Percentiles rank a stretch among this genome's conserved stretches.
Evolutionary conservation across 2,329 filamentous ascomycete species (phyloP).

Genomic region (Ophiocordyceps camponoti-floridani): DNA sequence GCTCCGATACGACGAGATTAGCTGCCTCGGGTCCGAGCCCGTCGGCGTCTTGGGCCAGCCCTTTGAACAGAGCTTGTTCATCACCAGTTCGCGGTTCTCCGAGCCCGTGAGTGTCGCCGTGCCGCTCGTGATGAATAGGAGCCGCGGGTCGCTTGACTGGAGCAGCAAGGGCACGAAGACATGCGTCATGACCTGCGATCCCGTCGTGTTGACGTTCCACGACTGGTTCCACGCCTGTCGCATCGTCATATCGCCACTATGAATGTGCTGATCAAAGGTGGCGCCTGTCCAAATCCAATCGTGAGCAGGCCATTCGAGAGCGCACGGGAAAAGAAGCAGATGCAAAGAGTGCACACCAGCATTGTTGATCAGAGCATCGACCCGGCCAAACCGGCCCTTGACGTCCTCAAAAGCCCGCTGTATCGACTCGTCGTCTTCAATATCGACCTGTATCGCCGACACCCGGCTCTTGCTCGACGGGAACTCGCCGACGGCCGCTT

Average conservation of each 20-base stretch:
- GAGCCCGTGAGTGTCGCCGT: constrained; percentile 19
- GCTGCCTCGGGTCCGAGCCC: constrained; percentile 18
- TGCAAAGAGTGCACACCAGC: constrained; percentile 16
- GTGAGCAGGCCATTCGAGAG: not conserved
- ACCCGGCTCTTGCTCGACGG: constrained; percentile 17
- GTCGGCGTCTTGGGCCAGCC: constrained; percentile 28
- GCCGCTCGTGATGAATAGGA: constrained; percentile 30
- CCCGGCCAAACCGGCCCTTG: constrained; percentile 17
- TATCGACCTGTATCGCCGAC: constrained; percentile 30
- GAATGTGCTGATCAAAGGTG: constrained; percentile 19
- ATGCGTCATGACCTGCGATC: constrained; percentile 22
- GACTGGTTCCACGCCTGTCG: constrained; percentile 15
- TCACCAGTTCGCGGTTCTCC: constrained; percentile 3
- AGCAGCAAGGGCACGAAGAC: constrained; percentile 26
- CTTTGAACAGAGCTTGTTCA: constrained; percentile 6
- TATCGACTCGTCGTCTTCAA: constrained; percentile 34
- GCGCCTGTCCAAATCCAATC: constrained; percentile 12
- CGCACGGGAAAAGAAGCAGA: constrained; percentile 3
- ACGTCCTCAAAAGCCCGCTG: constrained; percentile 23
- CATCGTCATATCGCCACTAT: constrained; percentile 1
- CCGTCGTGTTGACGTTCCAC: constrained; percentile 31
- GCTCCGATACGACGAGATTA: not conserved
- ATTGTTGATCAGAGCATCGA: constrained; percentile 40
- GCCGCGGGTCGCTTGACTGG: constrained; percentile 17
- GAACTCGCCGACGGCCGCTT: constrained; percentile 11